Conservation (phyloP, 169 alveolate species). For the Plasmodium sp. region DNA sequence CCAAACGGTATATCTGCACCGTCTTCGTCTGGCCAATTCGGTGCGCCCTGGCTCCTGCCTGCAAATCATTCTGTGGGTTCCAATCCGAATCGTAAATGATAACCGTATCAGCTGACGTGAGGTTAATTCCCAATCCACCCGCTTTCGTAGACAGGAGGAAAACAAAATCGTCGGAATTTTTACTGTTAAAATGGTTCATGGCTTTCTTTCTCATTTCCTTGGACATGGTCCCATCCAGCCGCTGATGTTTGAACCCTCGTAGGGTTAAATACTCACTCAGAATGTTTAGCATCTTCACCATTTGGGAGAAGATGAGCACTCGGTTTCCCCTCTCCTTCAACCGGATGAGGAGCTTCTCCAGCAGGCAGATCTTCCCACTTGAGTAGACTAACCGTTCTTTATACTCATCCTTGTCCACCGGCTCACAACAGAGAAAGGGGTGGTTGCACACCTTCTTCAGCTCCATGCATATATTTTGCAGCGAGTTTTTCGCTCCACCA, state of each 20-base stretch:
- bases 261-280: slow-evolving; percentile 95
- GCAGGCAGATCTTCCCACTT: slow-evolving; percentile 95
- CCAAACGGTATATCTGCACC: slow-evolving; percentile 96
- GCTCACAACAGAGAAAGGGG: slow-evolving; percentile 97
- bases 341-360: slow-evolving; percentile 94
- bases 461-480: slow-evolving; percentile 95
- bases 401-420: slow-evolving; percentile 90
- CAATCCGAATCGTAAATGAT: slow-evolving; percentile 97
- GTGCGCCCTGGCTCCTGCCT: slow-evolving; percentile 99
- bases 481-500: slow-evolving; percentile 91
- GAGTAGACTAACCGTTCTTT: slow-evolving; percentile 90
- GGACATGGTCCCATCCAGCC: slow-evolving; percentile 99
- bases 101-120: slow-evolving; percentile 97
- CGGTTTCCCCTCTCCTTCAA: slow-evolving; percentile 94
- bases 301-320: slow-evolving; percentile 96
- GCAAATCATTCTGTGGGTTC: slow-evolving; percentile 99
- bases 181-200: slow-evolving; percentile 96
- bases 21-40: slow-evolving; percentile 98
- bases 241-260: slow-evolving; percentile 96
- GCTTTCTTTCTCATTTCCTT: slow-evolving; percentile 96
- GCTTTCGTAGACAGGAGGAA: slow-evolving; percentile 99
- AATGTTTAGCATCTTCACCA: slow-evolving; percentile 97
- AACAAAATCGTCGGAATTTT: slow-evolving; percentile 94
- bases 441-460: slow-evolving; percentile 98
- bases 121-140: slow-evolving; percentile 97